Conservation (phyloP, 2,329 filamentous ascomycete species). For the Xylariaceae sp. region DNA sequence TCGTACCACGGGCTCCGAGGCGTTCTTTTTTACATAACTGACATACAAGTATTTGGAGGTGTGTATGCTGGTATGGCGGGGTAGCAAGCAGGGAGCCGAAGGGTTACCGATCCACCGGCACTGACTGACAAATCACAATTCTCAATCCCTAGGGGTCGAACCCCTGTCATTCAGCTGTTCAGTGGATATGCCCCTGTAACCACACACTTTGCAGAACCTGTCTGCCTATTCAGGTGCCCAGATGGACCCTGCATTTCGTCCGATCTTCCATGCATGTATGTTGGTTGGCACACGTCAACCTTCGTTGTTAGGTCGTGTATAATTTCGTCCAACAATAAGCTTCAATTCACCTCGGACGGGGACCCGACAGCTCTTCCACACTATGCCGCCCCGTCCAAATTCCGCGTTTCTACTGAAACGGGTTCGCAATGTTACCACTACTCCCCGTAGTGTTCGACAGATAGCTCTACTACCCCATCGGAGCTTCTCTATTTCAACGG, state of each 20-base stretch:
- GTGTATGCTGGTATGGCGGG: too few species aligned
- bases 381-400: slow-evolving; percentile 22
- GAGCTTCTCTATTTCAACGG: slow-evolving; percentile 17
- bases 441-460: slow-evolving; percentile 1
- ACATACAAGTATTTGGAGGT: too few species aligned
- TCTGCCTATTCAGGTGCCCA: too few species aligned
- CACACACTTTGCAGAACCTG: too few species aligned
- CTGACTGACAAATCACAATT: neutral
- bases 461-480: slow-evolving; percentile 4
- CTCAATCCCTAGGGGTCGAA: neutral
- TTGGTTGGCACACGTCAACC: too few species aligned
- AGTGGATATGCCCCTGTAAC: neutral
- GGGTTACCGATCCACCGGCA: neutral
- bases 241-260: neutral
- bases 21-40: too few species aligned
- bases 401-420: slow-evolving; percentile 10
- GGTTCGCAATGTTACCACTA: slow-evolving; percentile 1
- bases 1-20: neutral
- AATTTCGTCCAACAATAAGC: too few species aligned
- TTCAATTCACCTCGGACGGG: neutral
- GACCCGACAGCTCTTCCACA: neutral
- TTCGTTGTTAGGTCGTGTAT: too few species aligned
- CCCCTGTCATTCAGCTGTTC: neutral
- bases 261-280: neutral
- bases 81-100: neutral